Percentiles rank a stretch among this genome's conserved stretches.
Conservation (phyloP, 1,284 basidiomycete genomes). For the Marasmius fiardii region DNA sequence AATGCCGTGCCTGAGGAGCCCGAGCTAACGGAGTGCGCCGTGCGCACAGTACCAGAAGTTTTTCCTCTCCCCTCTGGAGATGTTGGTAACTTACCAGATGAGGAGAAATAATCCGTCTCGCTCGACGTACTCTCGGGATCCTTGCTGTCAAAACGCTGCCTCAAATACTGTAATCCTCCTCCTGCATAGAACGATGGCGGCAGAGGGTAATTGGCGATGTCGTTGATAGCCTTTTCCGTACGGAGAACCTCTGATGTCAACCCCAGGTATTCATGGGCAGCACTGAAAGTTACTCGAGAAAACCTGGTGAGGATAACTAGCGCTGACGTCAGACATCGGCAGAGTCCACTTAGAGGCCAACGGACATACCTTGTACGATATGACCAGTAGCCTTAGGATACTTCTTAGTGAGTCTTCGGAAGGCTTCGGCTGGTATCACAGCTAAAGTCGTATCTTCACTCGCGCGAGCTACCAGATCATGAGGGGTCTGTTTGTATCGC, state of each 20-base stretch:
- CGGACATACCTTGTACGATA: conserved; percentile 81
- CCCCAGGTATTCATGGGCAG: conserved; percentile 94
- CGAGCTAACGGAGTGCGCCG: background rate
- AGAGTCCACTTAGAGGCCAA: background rate
- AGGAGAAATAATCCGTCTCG: conserved; percentile 54
- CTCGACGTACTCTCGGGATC: conserved; percentile 37
- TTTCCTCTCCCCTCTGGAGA: conserved; percentile 19
- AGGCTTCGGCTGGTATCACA: conserved; percentile 98
- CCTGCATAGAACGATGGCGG: conserved; percentile 91
- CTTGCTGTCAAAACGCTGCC: conserved; percentile 75
- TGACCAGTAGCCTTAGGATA: conserved; percentile 97
- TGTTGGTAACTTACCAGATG: conserved; percentile 24
- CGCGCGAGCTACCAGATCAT: conserved; percentile 83
- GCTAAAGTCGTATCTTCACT: conserved; percentile 94
- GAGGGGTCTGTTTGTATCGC: conserved; percentile 33
- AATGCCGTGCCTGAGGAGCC: conserved; percentile 9
- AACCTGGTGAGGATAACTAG: conserved; percentile 93
- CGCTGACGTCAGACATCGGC: conserved; percentile 1
- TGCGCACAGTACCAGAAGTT: conserved; percentile 1
- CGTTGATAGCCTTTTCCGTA: conserved; percentile 96
- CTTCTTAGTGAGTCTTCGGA: conserved; percentile 88
- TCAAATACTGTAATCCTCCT: conserved; percentile 86
- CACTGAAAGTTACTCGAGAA: conserved; percentile 94
- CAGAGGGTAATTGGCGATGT: conserved; percentile 93
- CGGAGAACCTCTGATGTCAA: conserved; percentile 94